Evolutionary conservation across 2,329 filamentous ascomycete genomes (phyloP), one percentile per base, ranked within the genome.

Genomic region (Thelonectria discophora): DNA sequence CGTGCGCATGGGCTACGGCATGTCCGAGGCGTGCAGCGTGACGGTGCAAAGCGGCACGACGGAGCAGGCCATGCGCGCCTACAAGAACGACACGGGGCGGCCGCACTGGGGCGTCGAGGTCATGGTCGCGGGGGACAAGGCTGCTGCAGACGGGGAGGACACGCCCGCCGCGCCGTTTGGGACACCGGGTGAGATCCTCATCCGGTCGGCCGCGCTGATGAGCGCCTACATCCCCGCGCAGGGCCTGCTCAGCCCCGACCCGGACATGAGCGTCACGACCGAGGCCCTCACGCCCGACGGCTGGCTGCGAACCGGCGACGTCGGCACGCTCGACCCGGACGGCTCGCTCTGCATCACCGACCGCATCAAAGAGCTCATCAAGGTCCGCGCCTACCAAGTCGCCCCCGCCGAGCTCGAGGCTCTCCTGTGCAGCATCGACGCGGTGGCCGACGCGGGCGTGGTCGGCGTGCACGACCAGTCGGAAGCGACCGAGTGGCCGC

Each of bases 241-340:
- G 0, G 79, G 84, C 21, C 55, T 71, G 7, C 46, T 70, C 8
- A 49, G 54, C 10, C 59, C 58, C 40, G 53, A 62, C 15, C 68
- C 73, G 2, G 77, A 80, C 55, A 79, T 80, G 77, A 72, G 69
- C 32, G 69, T 74, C 13, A 80, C 78, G 0, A 51, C 51, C 1
- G 78, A 79, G 15, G 74, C 78, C 1, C 65, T 81, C 18, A 81
- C 79, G 9, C 57, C 70, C 5, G 89, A 90, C 60, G 86, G 88
- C 1, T 93, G 89, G 88, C 80, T 92, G 66, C 87, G 86, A 69
- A 92, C 89, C 1, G 90, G 90, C 1, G 90, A 93, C 69, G 84
- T 92, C 42, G 88, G 84, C 5, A 87, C 85, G 64, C 78, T 87
- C 27, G 82, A 87, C 65, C 73, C 80, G 17, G 69, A 82, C 1